These are phyloP conservation scores for Nicotiana noctiflora DNA, from an alignment of 257 asterid species.

Conservation along the genomic window DNA sequence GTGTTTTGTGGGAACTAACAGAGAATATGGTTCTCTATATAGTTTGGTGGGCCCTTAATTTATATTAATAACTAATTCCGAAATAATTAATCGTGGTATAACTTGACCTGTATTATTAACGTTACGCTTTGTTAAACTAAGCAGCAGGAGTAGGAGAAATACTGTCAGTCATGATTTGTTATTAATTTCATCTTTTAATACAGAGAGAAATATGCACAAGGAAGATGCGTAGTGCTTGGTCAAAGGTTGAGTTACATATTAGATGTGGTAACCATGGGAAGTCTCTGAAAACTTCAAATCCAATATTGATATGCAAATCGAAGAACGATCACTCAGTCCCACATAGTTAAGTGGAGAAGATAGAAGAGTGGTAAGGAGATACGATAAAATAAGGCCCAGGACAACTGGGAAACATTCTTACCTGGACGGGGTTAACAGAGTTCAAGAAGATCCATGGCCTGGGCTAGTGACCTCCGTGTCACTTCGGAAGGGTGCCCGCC, in stretches of 20 bases:
- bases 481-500: slow-evolving; percentile 18
- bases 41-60: no score
- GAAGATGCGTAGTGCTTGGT: not conserved
- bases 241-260: not conserved
- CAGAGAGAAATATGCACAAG: not conserved
- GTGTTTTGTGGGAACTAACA: no score
- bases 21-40: no score
- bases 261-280: not conserved
- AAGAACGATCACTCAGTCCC: no score
- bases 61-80: no score
- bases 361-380: not conserved
- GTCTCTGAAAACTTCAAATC: no score
- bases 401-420: not conserved
- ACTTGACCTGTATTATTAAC: no score
- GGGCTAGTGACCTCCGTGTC: slow-evolving; percentile 23
- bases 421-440: slow-evolving; percentile 6
- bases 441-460: slow-evolving; percentile 22
- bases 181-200: not conserved
- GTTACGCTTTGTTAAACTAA: not conserved
- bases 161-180: not conserved
- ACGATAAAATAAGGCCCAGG: not conserved
- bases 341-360: no score
- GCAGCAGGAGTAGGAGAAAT: not conserved
- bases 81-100: no score
- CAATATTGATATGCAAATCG: no score